Base-by-base conservation (phyloP, 2,329 filamentous ascomycete genomes). In the Talaromyces sp. region DNA sequence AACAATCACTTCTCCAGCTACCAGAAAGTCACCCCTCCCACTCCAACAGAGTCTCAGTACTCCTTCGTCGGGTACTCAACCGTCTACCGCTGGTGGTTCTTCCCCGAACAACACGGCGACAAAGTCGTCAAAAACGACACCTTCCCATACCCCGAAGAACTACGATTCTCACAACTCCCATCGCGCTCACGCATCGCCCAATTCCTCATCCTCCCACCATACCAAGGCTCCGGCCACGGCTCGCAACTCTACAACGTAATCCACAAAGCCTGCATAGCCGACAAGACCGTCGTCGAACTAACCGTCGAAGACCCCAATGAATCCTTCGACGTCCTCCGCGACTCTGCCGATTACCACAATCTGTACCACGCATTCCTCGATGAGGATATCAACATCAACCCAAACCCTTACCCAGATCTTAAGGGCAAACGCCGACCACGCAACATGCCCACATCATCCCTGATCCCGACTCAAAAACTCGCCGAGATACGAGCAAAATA, bases 301-400 rank as follows among this genome's bases (percentile, higher is more conserved):
- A 96, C 93, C 0, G 89, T 99, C 5, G 95, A 99, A 79, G 94
- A 98, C 68, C 96, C 95, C 0, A 98, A 87, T 70, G 87, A 89
- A 74, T 83, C 82, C 29, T 89, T 89, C 69, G 87, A 89, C 70
- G 85, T 85, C 60, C 84, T 89, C 70, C 85, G 87, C 65, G 87
- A 89, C 73, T 83, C 83, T 67, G 84, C 84, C 71, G 87, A 89
- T 73, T 84, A 87, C 67, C 79, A 81, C 27, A 81, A 84, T 65
- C 80, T 89, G 17, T 82, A 82, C 63, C 79, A 79, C 5, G 79
- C 85, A 66, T 81, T 85, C 58, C 70, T 79, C 17, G 83, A 83
- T 68, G 74, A 79, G 45, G 74, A 80, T 1, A 75, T 86, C 53
- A 78, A 78, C 63, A 80, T 86, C 67, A 80, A 84, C 69, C 74